A percentile compares a stretch with the other conserved stretches of the same genome.
These are phyloP conservation scores for Cyclotella kingstonii DNA, from an alignment of 108 stramenopile species.

Conservation along the genomic window DNA sequence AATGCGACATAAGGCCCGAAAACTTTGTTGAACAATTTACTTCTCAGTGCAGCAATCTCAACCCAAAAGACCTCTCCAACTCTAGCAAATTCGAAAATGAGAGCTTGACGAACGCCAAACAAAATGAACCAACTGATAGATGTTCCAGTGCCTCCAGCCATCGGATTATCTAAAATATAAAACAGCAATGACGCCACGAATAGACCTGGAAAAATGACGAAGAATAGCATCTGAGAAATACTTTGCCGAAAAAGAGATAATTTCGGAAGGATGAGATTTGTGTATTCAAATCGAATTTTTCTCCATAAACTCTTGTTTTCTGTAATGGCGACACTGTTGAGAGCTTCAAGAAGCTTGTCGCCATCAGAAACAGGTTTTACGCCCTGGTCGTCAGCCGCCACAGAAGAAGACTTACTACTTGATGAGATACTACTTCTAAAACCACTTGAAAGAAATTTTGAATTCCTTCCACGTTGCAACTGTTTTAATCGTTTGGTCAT, in stretches of 20 bases:
- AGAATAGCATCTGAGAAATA: slow-evolving; percentile 23
- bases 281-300: slow-evolving; percentile 49
- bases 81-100: slow-evolving; percentile 28
- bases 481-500: background rate
- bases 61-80: slow-evolving; percentile 43
- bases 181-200: slow-evolving; percentile 28
- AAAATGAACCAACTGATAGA: slow-evolving; percentile 44
- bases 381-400: background rate
- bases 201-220: slow-evolving; percentile 23
- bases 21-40: slow-evolving; percentile 22
- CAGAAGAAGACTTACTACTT: background rate
- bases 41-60: slow-evolving; percentile 42
- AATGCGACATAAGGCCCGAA: slow-evolving; percentile 42
- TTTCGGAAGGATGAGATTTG: slow-evolving; percentile 32
- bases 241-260: slow-evolving; percentile 7
- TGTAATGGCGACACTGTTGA: slow-evolving; percentile 68
- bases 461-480: background rate
- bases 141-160: slow-evolving; percentile 34
- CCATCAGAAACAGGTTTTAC: slow-evolving; percentile 2
- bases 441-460: background rate
- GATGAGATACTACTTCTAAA: background rate
- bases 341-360: slow-evolving; percentile 62
- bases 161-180: slow-evolving; percentile 45
- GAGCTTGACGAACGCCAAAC: slow-evolving; percentile 31
- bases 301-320: slow-evolving; percentile 53